Evolutionary conservation across 1,284 basidiomycete genomes (phyloP), one percentile per base, ranked within the genome.

Genomic region (Apiotrichum sp.): DNA sequence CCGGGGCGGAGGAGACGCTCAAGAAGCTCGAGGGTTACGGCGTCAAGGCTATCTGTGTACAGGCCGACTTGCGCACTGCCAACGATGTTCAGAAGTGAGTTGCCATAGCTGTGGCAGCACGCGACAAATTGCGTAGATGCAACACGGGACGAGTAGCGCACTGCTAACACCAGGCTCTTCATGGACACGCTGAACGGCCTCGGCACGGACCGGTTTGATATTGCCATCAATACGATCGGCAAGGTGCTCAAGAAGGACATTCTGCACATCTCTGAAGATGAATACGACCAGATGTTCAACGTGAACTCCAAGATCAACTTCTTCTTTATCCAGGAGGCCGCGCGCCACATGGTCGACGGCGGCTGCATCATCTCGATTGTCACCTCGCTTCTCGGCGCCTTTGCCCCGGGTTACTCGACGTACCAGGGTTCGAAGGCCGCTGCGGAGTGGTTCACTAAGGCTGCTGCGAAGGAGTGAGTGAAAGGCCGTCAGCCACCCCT

Each of bases 241-340:
- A 64, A 64, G 49, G 64, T 65, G 33, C 59, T 65, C 51, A 65
- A 65, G 60, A 65, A 65, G 57, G 58, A 58, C 8, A 31, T 65
- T 43, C 31, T 47, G 44, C 55, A 58, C 13, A 58, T 64, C 52
- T 56, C 49, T 44, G 64, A 65, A 52, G 35, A 32, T n/a, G 64
- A 64, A 49, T 65, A 61, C 50, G 62, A 65, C 52, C 9, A 33
- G 10, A 65, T 65, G 64, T 64, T 65, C 41, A 44, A 35, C 38
- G 55, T 62, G 51, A 65, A 65, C 53, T 31, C 58, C 52, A 65
- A 65, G 57, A 50, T 50, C 49, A 62, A 57, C 60, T 65, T 65
- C 52, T 64, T 65, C 57, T 65, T 65, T 53, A 62, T 65, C 42
- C 58, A 65, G 55, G 52, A 59, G 42, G 62, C 64, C 14, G 60